These are phyloP conservation scores for Claviceps sp. DNA, from an alignment of 2,329 filamentous ascomycete genomes.

Conservation along the genomic window DNA sequence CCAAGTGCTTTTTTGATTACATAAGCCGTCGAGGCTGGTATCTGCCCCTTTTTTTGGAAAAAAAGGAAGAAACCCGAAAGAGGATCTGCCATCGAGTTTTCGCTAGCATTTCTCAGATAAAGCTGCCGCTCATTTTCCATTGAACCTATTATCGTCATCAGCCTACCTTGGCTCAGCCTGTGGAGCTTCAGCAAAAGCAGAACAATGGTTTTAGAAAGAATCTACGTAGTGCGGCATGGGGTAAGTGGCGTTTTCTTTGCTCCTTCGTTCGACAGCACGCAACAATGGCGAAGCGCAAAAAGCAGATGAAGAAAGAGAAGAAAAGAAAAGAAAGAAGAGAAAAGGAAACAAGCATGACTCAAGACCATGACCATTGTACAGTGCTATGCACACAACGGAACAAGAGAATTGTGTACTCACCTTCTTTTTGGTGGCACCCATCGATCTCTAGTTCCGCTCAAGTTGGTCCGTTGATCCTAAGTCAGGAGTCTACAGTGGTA, in stretches of 20 bases:
- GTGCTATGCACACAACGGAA: neutral
- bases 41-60: neutral
- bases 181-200: neutral
- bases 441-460: conserved; percentile 58
- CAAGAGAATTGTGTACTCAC: neutral
- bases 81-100: neutral
- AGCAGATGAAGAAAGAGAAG: neutral
- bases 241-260: conserved; percentile 33
- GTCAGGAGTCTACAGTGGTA: conserved; percentile 63
- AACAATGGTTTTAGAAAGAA: conserved; percentile 52
- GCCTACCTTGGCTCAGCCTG: too few species aligned
- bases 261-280: neutral
- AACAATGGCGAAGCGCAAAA: neutral
- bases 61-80: neutral
- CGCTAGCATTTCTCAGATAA: neutral
- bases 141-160: too few species aligned
- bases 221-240: conserved; percentile 63
- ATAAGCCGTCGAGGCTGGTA: too few species aligned
- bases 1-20: too few species aligned
- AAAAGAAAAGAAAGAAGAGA: neutral
- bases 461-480: conserved; percentile 76
- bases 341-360: neutral
- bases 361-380: neutral
- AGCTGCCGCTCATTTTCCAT: neutral
- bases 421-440: too few species aligned